Base-by-base conservation (phyloP, 2,329 filamentous ascomycete genomes). In the Cytospora mali region DNA sequence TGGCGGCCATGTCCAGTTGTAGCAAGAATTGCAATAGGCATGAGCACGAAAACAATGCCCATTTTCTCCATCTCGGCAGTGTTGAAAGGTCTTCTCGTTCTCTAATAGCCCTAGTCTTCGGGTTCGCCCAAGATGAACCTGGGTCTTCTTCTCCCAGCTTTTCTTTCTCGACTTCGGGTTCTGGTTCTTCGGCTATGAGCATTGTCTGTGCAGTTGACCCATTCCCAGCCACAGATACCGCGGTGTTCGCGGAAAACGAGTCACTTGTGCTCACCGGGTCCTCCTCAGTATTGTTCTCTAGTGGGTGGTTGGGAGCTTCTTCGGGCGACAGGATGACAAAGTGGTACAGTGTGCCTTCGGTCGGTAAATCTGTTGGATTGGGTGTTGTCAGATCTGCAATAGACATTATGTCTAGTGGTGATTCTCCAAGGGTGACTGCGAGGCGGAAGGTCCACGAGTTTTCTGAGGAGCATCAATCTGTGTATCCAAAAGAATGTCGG, bases 21-120 rank as follows among this genome's bases (percentile, higher is more conserved):
- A 70, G 64, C 56, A 70, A 58, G 46, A 70, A 67, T 21, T 69
- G 67, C 14, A 68, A 59, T 28, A 67, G 49, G n/a, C 68, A 62
- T 28, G 68, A 66, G 56, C 68, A 68, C 54, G 52, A 31, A n/a
- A 67, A 69, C 27, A 70, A 62, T 18, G 35, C 39, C 59, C 55
- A 57, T 25, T 66, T 67, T 29, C 58, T 64, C 51, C 53, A 53
- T 18, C 21, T 52, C 13, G 64, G 55, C 28, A 67, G 50, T 9
- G 14, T 39, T 3, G 57, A 50, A 6, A 60, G 35, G 7, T 50
- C 52, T 13, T 54, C 48, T 6, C 16, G 50, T 10, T 56, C 35
- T n/a, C 21, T n/a, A 16, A 16, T 10, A n/a, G 39, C 5, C 16
- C 39, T n/a, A 46, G 7, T 10, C 7, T 46, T n/a, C 2, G n/a